These are phyloP conservation scores for Xanthoparmelia taractica DNA, from an alignment of 495 filamentous ascomycete genomes.

Conservation along the genomic window DNA sequence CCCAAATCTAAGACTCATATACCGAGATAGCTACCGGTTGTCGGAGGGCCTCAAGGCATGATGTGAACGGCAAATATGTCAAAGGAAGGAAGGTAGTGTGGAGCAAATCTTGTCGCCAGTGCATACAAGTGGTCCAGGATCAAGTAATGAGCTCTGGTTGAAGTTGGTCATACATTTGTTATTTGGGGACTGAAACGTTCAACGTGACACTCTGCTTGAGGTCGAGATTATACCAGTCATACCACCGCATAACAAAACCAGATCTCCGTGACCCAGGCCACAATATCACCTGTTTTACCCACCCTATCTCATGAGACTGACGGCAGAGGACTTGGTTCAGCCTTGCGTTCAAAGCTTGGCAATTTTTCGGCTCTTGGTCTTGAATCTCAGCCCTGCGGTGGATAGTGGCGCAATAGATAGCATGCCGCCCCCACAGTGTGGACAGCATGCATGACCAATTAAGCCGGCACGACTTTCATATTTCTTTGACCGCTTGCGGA, in stretches of 20 bases:
- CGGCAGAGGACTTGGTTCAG: no score
- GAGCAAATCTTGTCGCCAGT: not conserved
- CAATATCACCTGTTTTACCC: not conserved
- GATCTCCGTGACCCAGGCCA: not conserved
- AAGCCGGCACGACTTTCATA: constrained; percentile 1
- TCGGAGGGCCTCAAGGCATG: not conserved
- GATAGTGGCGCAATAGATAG: constrained; percentile 16
- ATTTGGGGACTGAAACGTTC: no score
- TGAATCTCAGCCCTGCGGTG: constrained; percentile 1
- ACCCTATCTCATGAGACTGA: no score
- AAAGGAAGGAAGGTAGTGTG: not conserved
- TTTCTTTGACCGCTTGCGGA: constrained; percentile 2
- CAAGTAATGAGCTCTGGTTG: not conserved
- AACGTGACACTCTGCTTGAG: no score
- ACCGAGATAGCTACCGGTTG: not conserved
- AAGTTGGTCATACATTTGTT: no score
- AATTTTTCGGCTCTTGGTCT: no score
- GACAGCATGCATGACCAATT: constrained; percentile 9
- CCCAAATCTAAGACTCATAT: not conserved
- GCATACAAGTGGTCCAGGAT: not conserved
- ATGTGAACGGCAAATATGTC: no score
- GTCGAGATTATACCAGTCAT: no score
- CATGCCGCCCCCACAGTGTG: constrained; percentile 2
- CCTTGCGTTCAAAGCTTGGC: not conserved
- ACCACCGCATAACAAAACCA: not conserved